phyloP scores from a whole-genome alignment of 306 rosid species.

The Clitoria ternatea region DNA sequence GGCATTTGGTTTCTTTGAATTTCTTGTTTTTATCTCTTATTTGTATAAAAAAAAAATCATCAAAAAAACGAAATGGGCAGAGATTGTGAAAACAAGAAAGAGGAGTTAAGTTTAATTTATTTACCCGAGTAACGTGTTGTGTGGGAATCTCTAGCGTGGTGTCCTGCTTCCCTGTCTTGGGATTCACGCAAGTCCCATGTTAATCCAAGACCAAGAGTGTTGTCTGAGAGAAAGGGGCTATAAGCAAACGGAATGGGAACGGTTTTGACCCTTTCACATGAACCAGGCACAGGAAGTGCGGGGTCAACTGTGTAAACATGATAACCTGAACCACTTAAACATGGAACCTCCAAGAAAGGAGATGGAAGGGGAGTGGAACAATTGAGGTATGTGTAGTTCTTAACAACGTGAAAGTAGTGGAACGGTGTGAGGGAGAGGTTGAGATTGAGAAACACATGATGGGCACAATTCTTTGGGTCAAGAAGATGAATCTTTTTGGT shows the following conservation, averaged over 20 bases:
- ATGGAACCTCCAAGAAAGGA: constrained; percentile 48
- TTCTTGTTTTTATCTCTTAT: no score
- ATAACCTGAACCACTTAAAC: constrained; percentile 43
- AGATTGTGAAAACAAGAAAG: neutral
- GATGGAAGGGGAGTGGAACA: constrained; percentile 40
- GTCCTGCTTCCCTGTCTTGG: constrained; percentile 21
- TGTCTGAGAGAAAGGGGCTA: constrained; percentile 66
- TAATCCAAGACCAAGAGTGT: constrained; percentile 65
- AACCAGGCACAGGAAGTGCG: constrained; percentile 34
- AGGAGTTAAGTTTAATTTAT: constrained; percentile 10
- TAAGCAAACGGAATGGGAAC: constrained; percentile 64
- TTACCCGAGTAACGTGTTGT: constrained; percentile 36
- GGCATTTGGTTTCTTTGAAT: no score
- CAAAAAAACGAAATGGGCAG: no score
- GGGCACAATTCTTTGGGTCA: constrained; percentile 61
- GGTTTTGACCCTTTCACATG: constrained; percentile 53
- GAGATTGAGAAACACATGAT: constrained; percentile 63
- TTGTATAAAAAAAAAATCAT: no score
- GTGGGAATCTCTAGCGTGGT: constrained; percentile 19
- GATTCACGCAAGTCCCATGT: constrained; percentile 48
- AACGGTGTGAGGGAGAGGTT: constrained; percentile 63
- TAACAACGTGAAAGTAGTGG: constrained; percentile 43
- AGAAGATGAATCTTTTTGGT: constrained; percentile 48
- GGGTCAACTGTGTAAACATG: constrained; percentile 69
- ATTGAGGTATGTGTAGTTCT: constrained; percentile 52